Percentiles rank a stretch among this genome's conserved stretches.
Conservation (phyloP, 306 rosid species). For the Prunus armeniaca region DNA sequence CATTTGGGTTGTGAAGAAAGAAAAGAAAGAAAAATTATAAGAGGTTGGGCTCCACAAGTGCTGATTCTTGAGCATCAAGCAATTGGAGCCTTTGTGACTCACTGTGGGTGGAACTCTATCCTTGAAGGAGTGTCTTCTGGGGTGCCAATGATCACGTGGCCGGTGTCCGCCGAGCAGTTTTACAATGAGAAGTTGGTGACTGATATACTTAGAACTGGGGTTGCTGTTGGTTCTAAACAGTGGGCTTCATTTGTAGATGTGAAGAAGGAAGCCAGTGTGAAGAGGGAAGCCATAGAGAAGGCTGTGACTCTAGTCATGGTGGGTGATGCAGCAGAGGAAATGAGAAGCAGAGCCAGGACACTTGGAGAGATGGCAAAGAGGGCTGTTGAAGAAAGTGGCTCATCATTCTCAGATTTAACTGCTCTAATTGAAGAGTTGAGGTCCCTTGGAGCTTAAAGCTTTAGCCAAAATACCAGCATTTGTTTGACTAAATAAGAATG, state of each 20-base stretch:
- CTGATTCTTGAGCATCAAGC: conserved; percentile 36
- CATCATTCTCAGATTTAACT: background rate
- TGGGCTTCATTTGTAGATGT: conserved; percentile 23
- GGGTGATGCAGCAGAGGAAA: conserved; percentile 30
- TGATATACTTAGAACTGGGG: conserved; percentile 23
- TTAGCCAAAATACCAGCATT: background rate
- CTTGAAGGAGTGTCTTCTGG: conserved; percentile 39
- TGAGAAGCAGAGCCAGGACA: conserved; percentile 29
- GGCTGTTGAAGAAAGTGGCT: conserved; percentile 21
- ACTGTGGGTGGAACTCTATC: conserved; percentile 48
- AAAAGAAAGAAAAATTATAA: conserved; percentile 14
- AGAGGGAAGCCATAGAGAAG: conserved; percentile 25
- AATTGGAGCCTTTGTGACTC: conserved; percentile 41
- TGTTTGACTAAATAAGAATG: no score
- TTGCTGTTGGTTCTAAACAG: conserved; percentile 25
- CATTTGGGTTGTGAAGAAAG: conserved; percentile 40
- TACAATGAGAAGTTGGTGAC: conserved; percentile 40
- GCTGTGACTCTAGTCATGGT: conserved; percentile 34
- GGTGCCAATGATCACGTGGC: conserved; percentile 47
- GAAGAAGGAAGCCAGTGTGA: conserved; percentile 20
- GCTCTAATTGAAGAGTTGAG: conserved; percentile 3
- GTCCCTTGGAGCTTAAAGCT: background rate
- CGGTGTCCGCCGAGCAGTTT: conserved; percentile 37
- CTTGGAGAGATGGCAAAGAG: conserved; percentile 20
- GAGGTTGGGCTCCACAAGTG: conserved; percentile 46